A percentile compares a stretch with the other conserved stretches of the same genome.
phyloP scores from a whole-genome alignment of 106 monocot species.

The Chionographis japonica region DNA sequence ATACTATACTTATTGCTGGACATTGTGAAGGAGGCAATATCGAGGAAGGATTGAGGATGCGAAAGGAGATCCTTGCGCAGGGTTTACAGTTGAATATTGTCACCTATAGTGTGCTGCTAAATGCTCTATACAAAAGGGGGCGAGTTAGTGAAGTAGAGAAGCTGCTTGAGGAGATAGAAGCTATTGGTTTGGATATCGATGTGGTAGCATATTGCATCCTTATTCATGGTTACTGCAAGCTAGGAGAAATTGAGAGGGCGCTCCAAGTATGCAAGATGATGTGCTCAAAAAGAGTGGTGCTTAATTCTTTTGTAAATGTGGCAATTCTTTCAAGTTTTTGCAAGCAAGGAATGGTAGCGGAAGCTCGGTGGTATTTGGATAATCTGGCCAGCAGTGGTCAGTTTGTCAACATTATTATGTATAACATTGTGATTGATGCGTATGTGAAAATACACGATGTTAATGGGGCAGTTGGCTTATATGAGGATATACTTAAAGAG shows the following conservation, averaged over 20 bases:
- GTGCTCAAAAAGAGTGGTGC: slow-evolving; percentile 25
- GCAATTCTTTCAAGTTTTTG: slow-evolving; percentile 59
- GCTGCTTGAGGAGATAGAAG: slow-evolving; percentile 49
- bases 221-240: slow-evolving; percentile 61
- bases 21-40: slow-evolving; percentile 47
- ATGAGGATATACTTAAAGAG: slow-evolving; percentile 27
- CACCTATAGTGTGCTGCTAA: slow-evolving; percentile 63
- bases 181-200: slow-evolving; percentile 58
- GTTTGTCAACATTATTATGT: slow-evolving; percentile 34
- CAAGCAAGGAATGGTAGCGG: slow-evolving; percentile 32
- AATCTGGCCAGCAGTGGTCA: slow-evolving; percentile 21
- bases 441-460: slow-evolving; percentile 48
- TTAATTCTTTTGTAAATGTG: slow-evolving; percentile 43
- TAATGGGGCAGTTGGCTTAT: slow-evolving; percentile 36
- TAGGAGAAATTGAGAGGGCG: slow-evolving; percentile 55
- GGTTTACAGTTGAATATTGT: slow-evolving; percentile 58
- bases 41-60: slow-evolving; percentile 46
- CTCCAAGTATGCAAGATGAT: slow-evolving; percentile 46
- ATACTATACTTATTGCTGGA: slow-evolving; percentile 57
- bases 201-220: slow-evolving; percentile 68
- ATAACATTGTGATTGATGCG: slow-evolving; percentile 68
- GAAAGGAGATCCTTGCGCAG: slow-evolving; percentile 33
- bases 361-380: slow-evolving; percentile 56
- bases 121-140: slow-evolving; percentile 45
- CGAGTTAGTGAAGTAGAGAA: slow-evolving; percentile 36